Evolutionary conservation across 83 land plant species (phyloP), one percentile per base, ranked within the genome.

Genomic region (Thuja plicata): DNA sequence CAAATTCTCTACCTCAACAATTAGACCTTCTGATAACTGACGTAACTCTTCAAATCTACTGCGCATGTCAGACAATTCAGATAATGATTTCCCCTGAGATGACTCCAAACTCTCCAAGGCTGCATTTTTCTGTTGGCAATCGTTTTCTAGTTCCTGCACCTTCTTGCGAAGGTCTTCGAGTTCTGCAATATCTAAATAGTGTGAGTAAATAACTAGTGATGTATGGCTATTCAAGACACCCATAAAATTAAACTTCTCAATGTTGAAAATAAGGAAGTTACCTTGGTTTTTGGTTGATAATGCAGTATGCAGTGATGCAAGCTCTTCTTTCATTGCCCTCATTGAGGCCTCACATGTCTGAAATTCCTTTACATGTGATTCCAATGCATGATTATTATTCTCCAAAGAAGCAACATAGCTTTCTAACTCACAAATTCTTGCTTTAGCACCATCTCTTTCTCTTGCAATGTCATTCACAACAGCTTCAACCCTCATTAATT

Each of bases 1-100:
- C 78, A 94, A 54, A 24, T 92, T 89, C 90, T 92, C 91, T 45
- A 93, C 90, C 34, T 94, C 95, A 80, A 78, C 70, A 82, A 88
- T 76, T 15, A 93, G 70, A 66, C 54, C 78, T 40, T 87, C 79
- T 3, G 91, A 50, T 73, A 86, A 88, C 11, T 95, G 89, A 32
- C 81, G 92, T 57, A 94, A 85, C 27, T 87, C 90, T 37, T 62
- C 32, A 80, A 89, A 74, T 71, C 66, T 88, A 60, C 92, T 92
- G 74, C 87, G 4, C 24, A 93, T 74, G 43, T 88, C 88, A 43
- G 89, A 89, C 3, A 95, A 91, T 87, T 95, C 94, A 83, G 91
- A 88, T 19, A 91, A 37, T 88, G 86, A 48, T 87, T 37, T 87
- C 80, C 91, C 85, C 79, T 27, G 52, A 40, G 89, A 82, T 40